Evolutionary conservation across 768 basidiomycete genomes (phyloP), one percentile per base, ranked within the genome.

Genomic region (Tylopilus balloui): DNA sequence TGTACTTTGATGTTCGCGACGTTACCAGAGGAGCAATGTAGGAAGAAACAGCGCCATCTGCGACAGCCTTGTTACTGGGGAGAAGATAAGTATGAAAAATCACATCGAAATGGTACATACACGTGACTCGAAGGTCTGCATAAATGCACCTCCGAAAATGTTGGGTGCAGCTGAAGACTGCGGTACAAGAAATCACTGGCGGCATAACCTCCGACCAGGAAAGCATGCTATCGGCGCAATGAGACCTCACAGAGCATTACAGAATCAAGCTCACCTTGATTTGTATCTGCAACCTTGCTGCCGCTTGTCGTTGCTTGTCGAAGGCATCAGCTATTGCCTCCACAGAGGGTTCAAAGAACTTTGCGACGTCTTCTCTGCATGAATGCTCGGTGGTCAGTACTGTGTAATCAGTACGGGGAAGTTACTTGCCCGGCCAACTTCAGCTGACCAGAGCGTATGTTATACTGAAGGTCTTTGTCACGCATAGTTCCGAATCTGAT

Each of bases 171-270:
- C 17, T 71, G 69, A 13, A 81, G 70, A 35, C 66, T 61, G 9
- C 56, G 50, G 40, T 71, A 76, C 14, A 79, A 58, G 65, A 69
- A 78, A 37, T 73, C 71, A 44, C 69, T 78, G 6, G 75, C 72
- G 1, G 73, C 71, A 52, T 77, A 78, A 0, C 76, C 76, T 1
- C 78, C 77, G 3, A 79, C 76, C 1, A 83, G 69, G 36, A 77
- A 71, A n/a, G 75, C 67, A 21, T 66, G 40, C 65, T 67, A 27
- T 20, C 4, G 14, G n/a, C 8, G 3, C 12, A 13, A 23, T 23
- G 25, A n/a, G n/a, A n/a, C n/a, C n/a, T n/a, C n/a, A n/a, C n/a
- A n/a, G n/a, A n/a, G n/a, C n/a, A n/a, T n/a, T n/a, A n/a, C n/a
- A 20, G 21, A 14, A 7, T 14, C 17, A 24, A 27, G 1, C 27